These are phyloP conservation scores for Trichaptum fuscoviolaceum DNA, from an alignment of 768 basidiomycete species.

Conservation along the genomic window DNA sequence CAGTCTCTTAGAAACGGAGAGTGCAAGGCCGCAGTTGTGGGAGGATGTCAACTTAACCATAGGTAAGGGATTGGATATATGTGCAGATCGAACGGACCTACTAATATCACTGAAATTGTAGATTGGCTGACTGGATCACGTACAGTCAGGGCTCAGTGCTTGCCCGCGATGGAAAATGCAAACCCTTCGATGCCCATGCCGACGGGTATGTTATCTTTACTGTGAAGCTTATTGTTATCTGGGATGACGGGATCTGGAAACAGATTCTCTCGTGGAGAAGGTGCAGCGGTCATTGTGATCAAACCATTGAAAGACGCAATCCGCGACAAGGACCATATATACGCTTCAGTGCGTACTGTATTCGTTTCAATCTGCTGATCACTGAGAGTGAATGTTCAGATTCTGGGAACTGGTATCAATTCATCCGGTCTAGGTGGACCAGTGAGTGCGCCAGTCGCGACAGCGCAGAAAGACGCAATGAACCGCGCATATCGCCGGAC, in stretches of 20 bases:
- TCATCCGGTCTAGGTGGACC: constrained; percentile 33
- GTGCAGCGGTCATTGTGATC: constrained; percentile 32
- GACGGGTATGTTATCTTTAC: constrained; percentile 30
- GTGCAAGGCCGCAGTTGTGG: constrained; percentile 44
- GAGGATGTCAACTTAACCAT: constrained; percentile 35
- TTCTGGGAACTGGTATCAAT: constrained; percentile 36
- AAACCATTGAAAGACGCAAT: constrained; percentile 35
- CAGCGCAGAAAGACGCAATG: constrained; percentile 34
- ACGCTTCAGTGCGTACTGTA: background rate
- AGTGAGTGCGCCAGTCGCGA: constrained; percentile 32
- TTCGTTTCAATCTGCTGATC: no score
- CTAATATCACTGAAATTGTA: background rate
- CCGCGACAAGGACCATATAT: constrained; percentile 34
- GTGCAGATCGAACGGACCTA: background rate
- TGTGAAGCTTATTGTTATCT: background rate
- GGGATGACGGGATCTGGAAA: background rate
- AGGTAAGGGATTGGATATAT: constrained; percentile 22
- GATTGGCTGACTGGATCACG: constrained; percentile 21
- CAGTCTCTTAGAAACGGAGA: constrained; percentile 39
- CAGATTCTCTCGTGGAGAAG: constrained; percentile 26
- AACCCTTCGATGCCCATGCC: constrained; percentile 38
- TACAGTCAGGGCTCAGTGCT: constrained; percentile 36
- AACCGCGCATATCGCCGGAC: constrained; percentile 28
- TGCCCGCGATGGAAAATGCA: constrained; percentile 36
- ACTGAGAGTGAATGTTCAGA: constrained; percentile 24